Evolutionary conservation across 2,329 filamentous ascomycete species (phyloP).

Genomic region (Sporothrix globosa): DNA sequence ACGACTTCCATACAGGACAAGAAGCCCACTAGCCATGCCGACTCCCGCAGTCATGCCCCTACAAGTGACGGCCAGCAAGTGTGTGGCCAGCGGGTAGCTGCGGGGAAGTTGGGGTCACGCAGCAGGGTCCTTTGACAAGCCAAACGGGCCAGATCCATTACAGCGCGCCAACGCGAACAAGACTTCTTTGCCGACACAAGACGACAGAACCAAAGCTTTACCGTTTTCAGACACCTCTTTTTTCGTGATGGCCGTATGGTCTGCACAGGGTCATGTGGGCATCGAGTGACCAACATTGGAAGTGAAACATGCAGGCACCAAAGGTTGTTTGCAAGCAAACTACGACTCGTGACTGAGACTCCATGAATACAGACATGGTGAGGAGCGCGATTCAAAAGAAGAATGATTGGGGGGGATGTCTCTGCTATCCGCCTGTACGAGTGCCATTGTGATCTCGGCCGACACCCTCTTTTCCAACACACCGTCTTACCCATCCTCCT

Average conservation of each 20-base stretch:
- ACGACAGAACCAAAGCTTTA: background rate
- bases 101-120: conserved; percentile 14
- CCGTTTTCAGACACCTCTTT: background rate
- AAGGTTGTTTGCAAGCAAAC: background rate
- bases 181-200: conserved; percentile 7
- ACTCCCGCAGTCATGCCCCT: background rate
- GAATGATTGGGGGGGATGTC: background rate
- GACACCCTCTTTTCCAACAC: background rate
- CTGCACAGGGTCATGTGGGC: background rate
- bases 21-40: conserved; percentile 27
- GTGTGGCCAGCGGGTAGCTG: background rate
- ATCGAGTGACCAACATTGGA: conserved; percentile 12
- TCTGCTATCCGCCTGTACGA: background rate
- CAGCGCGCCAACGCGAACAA: background rate
- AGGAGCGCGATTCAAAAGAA: too few species aligned
- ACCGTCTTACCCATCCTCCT: background rate
- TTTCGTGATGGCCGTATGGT: background rate
- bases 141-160: background rate
- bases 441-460: conserved; percentile 1
- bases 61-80: conserved; percentile 12
- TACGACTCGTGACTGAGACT: background rate
- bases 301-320: background rate
- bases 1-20: conserved; percentile 14
- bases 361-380: background rate
- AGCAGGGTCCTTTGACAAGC: background rate